A percentile compares a stretch with the other conserved stretches of the same genome.
These are phyloP conservation scores for Russula sp. DNA, from an alignment of 768 basidiomycete genomes.

Conservation along the genomic window DNA sequence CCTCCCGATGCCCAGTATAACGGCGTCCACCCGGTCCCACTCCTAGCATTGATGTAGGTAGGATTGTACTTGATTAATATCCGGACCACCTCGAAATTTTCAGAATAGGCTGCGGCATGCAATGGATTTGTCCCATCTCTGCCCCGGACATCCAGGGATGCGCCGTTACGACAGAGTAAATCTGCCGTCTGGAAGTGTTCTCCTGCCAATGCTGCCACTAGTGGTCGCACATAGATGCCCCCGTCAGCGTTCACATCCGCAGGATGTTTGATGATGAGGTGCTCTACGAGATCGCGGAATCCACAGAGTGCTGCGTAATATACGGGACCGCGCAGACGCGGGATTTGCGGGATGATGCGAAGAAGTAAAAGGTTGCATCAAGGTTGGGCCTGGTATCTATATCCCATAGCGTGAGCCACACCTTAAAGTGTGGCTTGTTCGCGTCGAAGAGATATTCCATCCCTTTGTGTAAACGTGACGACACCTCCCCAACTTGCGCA, in stretches of 20 bases:
- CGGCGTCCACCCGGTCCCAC: not conserved
- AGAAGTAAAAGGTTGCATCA: not conserved
- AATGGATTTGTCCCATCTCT: fast-evolving
- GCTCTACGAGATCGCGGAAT: not conserved
- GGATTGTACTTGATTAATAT: not conserved
- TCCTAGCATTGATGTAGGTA: not conserved
- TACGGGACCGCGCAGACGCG: not conserved
- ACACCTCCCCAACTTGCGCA: not conserved
- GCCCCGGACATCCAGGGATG: too few relatives aligned
- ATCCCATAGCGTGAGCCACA: not conserved
- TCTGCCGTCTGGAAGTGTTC: not conserved
- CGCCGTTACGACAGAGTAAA: not conserved
- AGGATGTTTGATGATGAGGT: not conserved
- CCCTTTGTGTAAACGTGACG: not conserved
- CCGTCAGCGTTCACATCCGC: not conserved
- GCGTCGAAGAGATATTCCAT: not conserved
- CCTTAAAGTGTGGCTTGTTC: not conserved
- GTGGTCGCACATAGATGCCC: not conserved
- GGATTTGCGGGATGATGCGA: too few relatives aligned
- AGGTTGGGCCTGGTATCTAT: not conserved
- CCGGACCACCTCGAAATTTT: not conserved
- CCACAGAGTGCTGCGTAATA: conserved; percentile 1
- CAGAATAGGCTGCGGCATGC: not conserved
- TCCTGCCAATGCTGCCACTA: not conserved
- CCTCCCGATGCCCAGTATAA: not conserved